Evolutionary conservation across 2,329 filamentous ascomycete species (phyloP), one percentile per base, ranked within the genome.

Genomic region (Fusarium siculi): DNA sequence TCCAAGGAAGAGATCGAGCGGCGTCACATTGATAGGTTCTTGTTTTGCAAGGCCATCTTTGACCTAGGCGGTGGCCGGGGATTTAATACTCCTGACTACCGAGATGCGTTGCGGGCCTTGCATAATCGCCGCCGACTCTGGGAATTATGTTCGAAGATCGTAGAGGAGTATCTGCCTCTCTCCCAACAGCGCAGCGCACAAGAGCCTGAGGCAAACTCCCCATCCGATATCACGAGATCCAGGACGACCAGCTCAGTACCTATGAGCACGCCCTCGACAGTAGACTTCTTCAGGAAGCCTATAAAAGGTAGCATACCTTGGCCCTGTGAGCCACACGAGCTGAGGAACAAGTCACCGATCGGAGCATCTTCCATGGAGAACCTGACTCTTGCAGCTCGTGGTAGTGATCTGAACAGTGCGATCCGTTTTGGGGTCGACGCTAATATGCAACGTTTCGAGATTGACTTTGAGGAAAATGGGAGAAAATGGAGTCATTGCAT

Each of bases 281-380:
- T 18, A 11, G 19, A 47, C 25, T 21, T 47, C 19, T 47, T 47
- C 44, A 28, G 19, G 28, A 30, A 25, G 19, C 44, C 44, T 15
- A 21, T 30, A 0, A 47, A 47, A 4, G 19, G 44, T 21, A 47
- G 44, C 19, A 47, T 2, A 11, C 44, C 25, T 47, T 47, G 25
- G 44, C 44, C 44, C 0, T 16, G 19, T 10, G 44, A 30, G 18
- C 25, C 44, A 0, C 3, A 47, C 0, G 18, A 28, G 25, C 12
- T 47, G 25, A 28, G 25, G 19, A 30, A 30, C 12, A 21, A 8
- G 25, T 30, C 44, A 15, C 19, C 12, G 0, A 21, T 47, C 19
- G 12, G 5, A 15, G 44, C 44, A 0, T n/a, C 19, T 9, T n/a
- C 44, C 2, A n/a, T 6, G 7, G 44, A 47, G 28, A 30, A 14